These are phyloP conservation scores for Candida sojae DNA, from an alignment of 1,139 yeast genomes.

Conservation along the genomic window DNA sequence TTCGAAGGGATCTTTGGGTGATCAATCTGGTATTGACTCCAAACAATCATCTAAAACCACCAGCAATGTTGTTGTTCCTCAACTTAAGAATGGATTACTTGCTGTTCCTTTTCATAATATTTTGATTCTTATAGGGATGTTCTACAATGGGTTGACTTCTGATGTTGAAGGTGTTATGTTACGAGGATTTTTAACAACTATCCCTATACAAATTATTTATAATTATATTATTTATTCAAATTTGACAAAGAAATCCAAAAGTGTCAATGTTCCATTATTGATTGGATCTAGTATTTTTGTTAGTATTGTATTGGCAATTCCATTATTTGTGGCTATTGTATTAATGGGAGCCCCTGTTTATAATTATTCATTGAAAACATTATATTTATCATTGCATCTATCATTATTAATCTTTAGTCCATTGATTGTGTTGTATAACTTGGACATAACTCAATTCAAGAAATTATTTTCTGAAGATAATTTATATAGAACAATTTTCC, in stretches of 20 bases:
- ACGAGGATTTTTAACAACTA: slow-evolving; percentile 26
- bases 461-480: slow-evolving; percentile 24
- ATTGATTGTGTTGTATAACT: slow-evolving; percentile 58
- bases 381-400: slow-evolving; percentile 64
- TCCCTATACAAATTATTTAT: slow-evolving; percentile 30
- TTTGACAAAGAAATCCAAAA: slow-evolving; percentile 18
- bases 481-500: slow-evolving; percentile 25
- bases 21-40: background rate
- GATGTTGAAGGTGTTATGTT: slow-evolving; percentile 28
- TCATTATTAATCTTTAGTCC: slow-evolving; percentile 67
- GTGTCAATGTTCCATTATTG: slow-evolving; percentile 34
- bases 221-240: slow-evolving; percentile 24
- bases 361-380: slow-evolving; percentile 57
- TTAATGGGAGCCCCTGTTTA: slow-evolving; percentile 88
- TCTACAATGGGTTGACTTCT: slow-evolving; percentile 36
- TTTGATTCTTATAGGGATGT: slow-evolving; percentile 38
- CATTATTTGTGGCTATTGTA: slow-evolving; percentile 54
- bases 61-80: slow-evolving; percentile 13
- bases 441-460: slow-evolving; percentile 43
- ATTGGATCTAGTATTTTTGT: slow-evolving; percentile 39
- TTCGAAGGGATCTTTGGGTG: background rate
- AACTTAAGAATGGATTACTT: slow-evolving; percentile 24
- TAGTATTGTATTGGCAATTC: slow-evolving; percentile 48
- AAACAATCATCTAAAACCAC: slow-evolving; percentile 2
- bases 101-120: slow-evolving; percentile 54